These are phyloP conservation scores for Domatiomyces catenatus DNA, from an alignment of 2,329 filamentous ascomycete species.

Conservation along the genomic window DNA sequence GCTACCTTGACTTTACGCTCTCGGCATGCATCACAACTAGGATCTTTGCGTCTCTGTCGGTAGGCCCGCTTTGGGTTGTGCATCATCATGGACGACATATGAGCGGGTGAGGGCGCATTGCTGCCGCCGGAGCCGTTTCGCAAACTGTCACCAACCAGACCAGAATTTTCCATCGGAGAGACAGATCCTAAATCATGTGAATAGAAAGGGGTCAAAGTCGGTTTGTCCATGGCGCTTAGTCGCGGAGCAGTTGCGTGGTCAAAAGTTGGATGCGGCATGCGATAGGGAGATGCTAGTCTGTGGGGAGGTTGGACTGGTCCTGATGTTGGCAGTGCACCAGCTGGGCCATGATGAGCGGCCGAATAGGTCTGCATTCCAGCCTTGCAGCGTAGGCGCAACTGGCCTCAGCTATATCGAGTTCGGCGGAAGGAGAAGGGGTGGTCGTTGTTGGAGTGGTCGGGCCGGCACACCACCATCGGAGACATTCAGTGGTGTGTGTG, in stretches of 20 bases:
- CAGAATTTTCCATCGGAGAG: slow-evolving; percentile 25
- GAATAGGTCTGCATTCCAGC: background rate
- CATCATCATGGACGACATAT: slow-evolving; percentile 33
- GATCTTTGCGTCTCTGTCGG: slow-evolving; percentile 85
- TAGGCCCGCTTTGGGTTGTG: slow-evolving; percentile 85
- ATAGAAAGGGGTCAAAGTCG: slow-evolving; percentile 16
- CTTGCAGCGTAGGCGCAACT: background rate
- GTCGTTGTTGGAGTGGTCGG: background rate
- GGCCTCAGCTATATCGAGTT: background rate
- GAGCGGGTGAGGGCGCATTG: slow-evolving; percentile 13
- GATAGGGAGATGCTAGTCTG: background rate
- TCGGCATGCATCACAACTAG: slow-evolving; percentile 90
- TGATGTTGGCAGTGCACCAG: background rate
- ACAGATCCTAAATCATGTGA: slow-evolving; percentile 27
- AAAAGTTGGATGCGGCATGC: background rate
- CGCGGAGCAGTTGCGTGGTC: background rate
- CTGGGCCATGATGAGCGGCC: background rate
- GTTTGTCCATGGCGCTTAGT: background rate
- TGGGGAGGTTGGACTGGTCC: background rate
- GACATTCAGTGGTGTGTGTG: too few relatives aligned
- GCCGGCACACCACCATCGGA: background rate
- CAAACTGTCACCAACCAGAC: slow-evolving; percentile 21
- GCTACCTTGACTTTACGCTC: slow-evolving; percentile 56
- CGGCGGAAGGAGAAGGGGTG: background rate
- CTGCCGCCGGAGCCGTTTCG: slow-evolving; percentile 5